Base-by-base conservation (phyloP, 805 yeast species). In the Candida adriatica region DNA sequence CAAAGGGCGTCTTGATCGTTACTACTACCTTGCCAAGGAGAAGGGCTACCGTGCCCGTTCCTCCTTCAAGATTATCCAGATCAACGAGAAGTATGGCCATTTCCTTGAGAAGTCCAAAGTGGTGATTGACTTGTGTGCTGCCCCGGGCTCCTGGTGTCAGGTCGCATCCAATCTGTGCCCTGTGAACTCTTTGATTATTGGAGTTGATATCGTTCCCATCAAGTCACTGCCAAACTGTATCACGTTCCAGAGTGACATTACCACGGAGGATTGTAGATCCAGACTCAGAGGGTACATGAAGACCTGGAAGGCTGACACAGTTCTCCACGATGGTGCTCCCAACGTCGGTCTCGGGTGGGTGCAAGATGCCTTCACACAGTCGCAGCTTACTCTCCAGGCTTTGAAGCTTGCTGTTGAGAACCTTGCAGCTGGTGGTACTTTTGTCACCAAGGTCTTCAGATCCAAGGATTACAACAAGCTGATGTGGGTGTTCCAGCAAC, bases 311-410 rank as follows among this genome's bases (percentile, higher is more conserved):
- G 99, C 97, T 2, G 97, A 92, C 55, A 85, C 95, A 0, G 97
- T 92, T 13, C 64, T 92, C 53, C 98, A 92, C 61, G 99, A 92
- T 70, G 99, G 99, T 79, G 99, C 99, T 18, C 99, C 99, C 18
- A 92, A 92, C 53, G 97, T 92, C 49, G 99, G 99, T 79, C 70
- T 92, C 53, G 95, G 95, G n/a, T 92, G 99, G 99, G 92, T 84
- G 14, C 99, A 92, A 60, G 99, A 92, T 75, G 98, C 99, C 1
- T 92, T 85, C 62, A 86, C 97, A 2, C 99, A 92, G 64, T 86
- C 96, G 17, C 97, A 90, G 54, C 75, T 92, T 47, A 94, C 95
- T 18, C 66, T 92, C 45, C 95, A 88, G 64, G 95, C 97, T 19
- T 68, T 92, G 51, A 86, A 80, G 56, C 68, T 92, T 38, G 99